Evolutionary conservation across 2,329 filamentous ascomycete genomes (phyloP).

Genomic region (Penicillium sp.): DNA sequence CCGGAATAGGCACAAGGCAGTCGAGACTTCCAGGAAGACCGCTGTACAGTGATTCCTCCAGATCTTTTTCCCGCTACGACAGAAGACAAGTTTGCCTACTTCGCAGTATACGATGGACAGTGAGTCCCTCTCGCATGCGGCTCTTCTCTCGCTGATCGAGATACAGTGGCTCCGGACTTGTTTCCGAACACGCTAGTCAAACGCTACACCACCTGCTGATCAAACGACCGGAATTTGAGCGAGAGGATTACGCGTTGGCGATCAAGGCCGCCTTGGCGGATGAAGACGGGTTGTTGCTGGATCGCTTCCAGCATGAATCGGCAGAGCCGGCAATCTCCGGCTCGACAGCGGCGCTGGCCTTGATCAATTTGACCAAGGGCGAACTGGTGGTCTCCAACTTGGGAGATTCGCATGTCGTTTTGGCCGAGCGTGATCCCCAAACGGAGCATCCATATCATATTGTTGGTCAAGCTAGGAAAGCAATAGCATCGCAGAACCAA

Average conservation of each 20-base stretch:
- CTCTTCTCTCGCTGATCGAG: too few species aligned
- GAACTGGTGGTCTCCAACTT: conserved; percentile 32
- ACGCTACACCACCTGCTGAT: conserved; percentile 25
- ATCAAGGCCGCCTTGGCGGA: conserved; percentile 28
- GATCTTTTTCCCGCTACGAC: conserved; percentile 26
- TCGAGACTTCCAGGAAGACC: conserved; percentile 30
- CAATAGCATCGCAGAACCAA: conserved; percentile 2
- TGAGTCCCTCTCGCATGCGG: conserved; percentile 13
- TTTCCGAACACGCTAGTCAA: conserved; percentile 30
- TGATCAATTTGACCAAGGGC: conserved; percentile 30
- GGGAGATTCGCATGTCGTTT: conserved; percentile 33
- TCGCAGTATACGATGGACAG: conserved; percentile 36
- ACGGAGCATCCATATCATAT: conserved; percentile 25
- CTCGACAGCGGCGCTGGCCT: conserved; percentile 32
- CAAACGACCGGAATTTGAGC: conserved; percentile 27
- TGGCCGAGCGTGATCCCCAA: conserved; percentile 28
- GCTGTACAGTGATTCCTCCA: conserved; percentile 26
- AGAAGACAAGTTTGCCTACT: conserved; percentile 28
- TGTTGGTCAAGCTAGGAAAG: conserved; percentile 15
- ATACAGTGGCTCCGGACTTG: conserved; percentile 27
- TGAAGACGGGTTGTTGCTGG: conserved; percentile 28
- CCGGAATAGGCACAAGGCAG: conserved; percentile 26
- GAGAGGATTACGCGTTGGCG: conserved; percentile 27
- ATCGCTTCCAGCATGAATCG: conserved; percentile 23
- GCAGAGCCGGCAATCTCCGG: conserved; percentile 27